These are phyloP conservation scores for Ogataea thermomethanolica DNA, from an alignment of 805 yeast species.

Conservation along the genomic window DNA sequence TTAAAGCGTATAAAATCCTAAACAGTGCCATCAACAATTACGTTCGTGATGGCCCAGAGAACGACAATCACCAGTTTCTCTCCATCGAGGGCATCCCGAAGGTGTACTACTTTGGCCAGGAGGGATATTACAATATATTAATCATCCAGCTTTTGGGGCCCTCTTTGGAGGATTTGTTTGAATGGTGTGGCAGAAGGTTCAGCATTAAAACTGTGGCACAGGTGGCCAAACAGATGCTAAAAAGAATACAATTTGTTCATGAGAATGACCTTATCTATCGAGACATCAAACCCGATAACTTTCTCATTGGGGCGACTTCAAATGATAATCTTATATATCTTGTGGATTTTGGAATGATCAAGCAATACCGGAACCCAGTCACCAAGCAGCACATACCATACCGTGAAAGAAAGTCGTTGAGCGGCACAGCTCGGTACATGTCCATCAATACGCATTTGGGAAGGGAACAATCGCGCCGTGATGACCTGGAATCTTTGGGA, in stretches of 20 bases:
- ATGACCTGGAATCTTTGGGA: conserved; percentile 76
- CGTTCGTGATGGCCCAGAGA: conserved; percentile 25
- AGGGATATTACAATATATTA: conserved; percentile 74
- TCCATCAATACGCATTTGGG: conserved; percentile 86
- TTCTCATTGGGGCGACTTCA: conserved; percentile 63
- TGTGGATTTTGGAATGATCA: conserved; percentile 87
- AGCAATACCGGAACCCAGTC: conserved; percentile 76
- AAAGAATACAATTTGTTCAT: conserved; percentile 68
- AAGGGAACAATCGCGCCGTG: conserved; percentile 78
- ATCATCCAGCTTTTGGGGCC: conserved; percentile 82
- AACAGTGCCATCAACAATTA: conserved; percentile 46
- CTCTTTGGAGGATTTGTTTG: conserved; percentile 77
- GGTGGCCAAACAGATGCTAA: conserved; percentile 75
- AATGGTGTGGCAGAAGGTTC: conserved; percentile 82
- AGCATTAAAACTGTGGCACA: conserved; percentile 69
- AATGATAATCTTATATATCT: conserved; percentile 57
- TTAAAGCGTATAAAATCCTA: conserved; percentile 69
- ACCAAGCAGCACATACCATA: conserved; percentile 81
- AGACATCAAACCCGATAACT: conserved; percentile 83
- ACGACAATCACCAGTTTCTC: conserved; percentile 23
- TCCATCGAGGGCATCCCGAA: conserved; percentile 65
- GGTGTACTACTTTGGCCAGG: conserved; percentile 83
- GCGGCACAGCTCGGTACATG: conserved; percentile 87
- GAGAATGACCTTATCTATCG: conserved; percentile 74
- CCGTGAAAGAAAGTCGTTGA: conserved; percentile 72